These are phyloP conservation scores for Sporothrix schenckii DNA, from an alignment of 2,329 filamentous ascomycete genomes.

Conservation along the genomic window DNA sequence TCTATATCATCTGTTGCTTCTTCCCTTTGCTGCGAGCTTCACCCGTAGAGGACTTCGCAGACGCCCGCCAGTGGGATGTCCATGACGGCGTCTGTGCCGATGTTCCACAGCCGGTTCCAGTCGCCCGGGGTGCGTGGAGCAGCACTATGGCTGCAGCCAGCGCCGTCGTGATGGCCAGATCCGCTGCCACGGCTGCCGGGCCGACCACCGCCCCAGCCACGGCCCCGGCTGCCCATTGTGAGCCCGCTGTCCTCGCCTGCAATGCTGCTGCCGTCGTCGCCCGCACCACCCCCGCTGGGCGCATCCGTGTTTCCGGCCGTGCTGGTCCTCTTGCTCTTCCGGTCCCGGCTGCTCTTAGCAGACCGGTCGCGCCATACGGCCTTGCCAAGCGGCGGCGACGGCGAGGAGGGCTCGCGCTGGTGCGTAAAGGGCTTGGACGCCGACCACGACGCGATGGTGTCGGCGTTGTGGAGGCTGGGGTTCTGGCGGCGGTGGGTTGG, in stretches of 20 bases:
- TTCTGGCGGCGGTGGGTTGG: slow-evolving; percentile 12
- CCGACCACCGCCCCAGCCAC: slow-evolving; percentile 15
- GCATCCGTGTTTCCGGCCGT: not conserved
- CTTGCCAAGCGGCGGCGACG: slow-evolving; percentile 33
- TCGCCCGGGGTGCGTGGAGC: slow-evolving; percentile 47
- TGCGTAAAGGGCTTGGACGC: slow-evolving; percentile 25
- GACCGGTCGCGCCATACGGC: slow-evolving; percentile 28
- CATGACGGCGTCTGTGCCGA: slow-evolving; percentile 95
- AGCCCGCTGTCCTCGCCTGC: slow-evolving; percentile 37
- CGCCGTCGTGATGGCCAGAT: not conserved
- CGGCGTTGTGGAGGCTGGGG: not conserved
- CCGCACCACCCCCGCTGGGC: slow-evolving; percentile 21
- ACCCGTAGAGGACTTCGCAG: slow-evolving; percentile 89
- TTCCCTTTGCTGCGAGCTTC: not conserved
- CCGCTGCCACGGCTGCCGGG: slow-evolving; percentile 21
- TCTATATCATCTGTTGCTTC: not conserved
- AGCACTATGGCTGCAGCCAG: not conserved
- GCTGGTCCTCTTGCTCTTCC: slow-evolving; percentile 44
- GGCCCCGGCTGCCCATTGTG: slow-evolving; percentile 31
- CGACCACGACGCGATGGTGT: slow-evolving; percentile 11
- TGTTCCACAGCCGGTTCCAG: slow-evolving; percentile 85
- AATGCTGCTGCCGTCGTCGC: slow-evolving; percentile 35
- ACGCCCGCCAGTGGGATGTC: slow-evolving; percentile 94
- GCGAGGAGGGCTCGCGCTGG: slow-evolving; percentile 35
- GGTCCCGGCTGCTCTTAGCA: slow-evolving; percentile 32